Evolutionary conservation across 371 early-diverging fungal species (phyloP).

Genomic region (Zopfochytrium polystomum): DNA sequence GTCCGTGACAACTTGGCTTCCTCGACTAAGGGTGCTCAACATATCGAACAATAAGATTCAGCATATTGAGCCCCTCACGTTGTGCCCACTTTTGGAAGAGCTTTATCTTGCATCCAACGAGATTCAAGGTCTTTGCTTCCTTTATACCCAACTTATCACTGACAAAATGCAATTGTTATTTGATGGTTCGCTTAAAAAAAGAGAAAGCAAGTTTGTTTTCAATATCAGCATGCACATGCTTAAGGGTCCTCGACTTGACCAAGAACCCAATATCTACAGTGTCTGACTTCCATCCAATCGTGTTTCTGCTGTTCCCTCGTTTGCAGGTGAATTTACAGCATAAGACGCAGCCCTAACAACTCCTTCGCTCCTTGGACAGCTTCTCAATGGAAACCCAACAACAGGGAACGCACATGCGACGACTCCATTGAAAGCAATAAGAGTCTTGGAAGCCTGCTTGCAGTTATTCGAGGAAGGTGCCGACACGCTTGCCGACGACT

Average conservation of each 20-base stretch:
- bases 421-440: slow-evolving; percentile 1
- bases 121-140: slow-evolving; percentile 21
- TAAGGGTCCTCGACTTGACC: slow-evolving; percentile 25
- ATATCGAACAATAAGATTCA: slow-evolving; percentile 33
- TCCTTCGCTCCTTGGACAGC: too few species aligned
- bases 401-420: too few species aligned
- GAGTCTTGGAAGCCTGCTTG: slow-evolving; percentile 9
- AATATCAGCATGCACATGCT: slow-evolving; percentile 28
- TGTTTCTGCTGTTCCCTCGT: slow-evolving; percentile 18
- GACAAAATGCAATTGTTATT: neutral
- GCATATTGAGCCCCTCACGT: slow-evolving; percentile 32
- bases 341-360: too few species aligned
- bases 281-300: slow-evolving; percentile 11
- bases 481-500: too few species aligned
- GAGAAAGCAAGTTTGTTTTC: slow-evolving; percentile 12
- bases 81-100: slow-evolving; percentile 32
- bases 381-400: too few species aligned
- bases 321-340: slow-evolving; percentile 31
- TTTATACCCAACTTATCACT: too few species aligned
- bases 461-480: too few species aligned
- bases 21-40: slow-evolving; percentile 25
- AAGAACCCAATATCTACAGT: slow-evolving; percentile 23
- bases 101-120: slow-evolving; percentile 32
- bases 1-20: slow-evolving; percentile 26
- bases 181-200: neutral